Percentiles rank a stretch among this genome's conserved stretches.
These are phyloP conservation scores for Blastomyces percursus DNA, from an alignment of 2,329 filamentous ascomycete genomes.

Conservation along the genomic window DNA sequence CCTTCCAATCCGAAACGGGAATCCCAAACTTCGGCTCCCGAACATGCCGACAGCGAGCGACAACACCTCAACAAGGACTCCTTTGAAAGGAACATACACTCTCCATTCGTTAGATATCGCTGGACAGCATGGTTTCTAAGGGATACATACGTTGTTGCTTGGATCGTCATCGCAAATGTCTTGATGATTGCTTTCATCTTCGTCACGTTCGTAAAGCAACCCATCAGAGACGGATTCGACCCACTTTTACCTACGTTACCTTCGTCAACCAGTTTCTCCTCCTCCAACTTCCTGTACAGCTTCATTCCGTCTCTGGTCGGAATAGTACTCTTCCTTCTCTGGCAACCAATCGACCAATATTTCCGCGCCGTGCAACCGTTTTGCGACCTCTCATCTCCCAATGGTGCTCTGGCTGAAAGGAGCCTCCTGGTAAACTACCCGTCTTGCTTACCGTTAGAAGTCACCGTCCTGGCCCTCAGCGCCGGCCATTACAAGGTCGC, in stretches of 20 bases:
- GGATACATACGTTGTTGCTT: constrained; percentile 53
- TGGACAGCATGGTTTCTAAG: constrained; percentile 70
- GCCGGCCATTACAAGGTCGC: constrained; percentile 50
- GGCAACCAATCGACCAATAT: constrained; percentile 50
- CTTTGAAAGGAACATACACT: constrained; percentile 42
- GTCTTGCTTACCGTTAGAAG: constrained; percentile 42
- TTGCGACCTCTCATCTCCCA: constrained; percentile 41
- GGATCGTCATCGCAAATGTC: constrained; percentile 48
- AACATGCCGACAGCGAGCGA: constrained; percentile 30
- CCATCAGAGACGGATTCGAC: constrained; percentile 58
- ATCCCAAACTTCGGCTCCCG: constrained; percentile 20
- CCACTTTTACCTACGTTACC: constrained; percentile 56
- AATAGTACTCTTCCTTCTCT: constrained; percentile 47
- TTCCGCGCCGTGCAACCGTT: constrained; percentile 50
- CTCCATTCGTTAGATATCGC: constrained; percentile 46
- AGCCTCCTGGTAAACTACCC: constrained; percentile 49
- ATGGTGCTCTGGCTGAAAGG: constrained; percentile 44
- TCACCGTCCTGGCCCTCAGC: constrained; percentile 42
- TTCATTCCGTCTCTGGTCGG: constrained; percentile 51
- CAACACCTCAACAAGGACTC: constrained; percentile 32
- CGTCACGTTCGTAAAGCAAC: constrained; percentile 63
- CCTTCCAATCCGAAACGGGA: constrained; percentile 24
- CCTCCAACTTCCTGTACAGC: constrained; percentile 77
- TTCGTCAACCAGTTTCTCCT: constrained; percentile 57
- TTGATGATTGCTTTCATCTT: constrained; percentile 61